phyloP scores from a whole-genome alignment of 2,329 filamentous ascomycete genomes.

The Onygenales sp. region DNA sequence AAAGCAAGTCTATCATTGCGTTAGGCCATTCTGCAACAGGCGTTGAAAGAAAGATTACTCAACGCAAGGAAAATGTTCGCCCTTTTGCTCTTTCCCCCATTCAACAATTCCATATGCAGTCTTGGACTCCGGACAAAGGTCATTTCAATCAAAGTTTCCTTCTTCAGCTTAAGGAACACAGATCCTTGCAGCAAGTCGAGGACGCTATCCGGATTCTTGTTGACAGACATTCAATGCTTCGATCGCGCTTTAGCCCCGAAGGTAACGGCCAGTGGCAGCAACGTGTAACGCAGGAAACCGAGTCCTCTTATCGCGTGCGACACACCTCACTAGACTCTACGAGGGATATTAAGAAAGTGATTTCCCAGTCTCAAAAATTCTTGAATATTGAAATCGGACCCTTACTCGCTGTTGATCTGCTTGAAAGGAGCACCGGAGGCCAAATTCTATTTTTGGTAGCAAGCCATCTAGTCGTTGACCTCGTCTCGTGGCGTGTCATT shows the following conservation, averaged over 20 bases:
- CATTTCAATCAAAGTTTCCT: constrained; percentile 20
- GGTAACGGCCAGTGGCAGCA: constrained; percentile 17
- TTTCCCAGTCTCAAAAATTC: constrained; percentile 22
- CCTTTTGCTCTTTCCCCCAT: constrained; percentile 17
- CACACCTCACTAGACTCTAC: constrained; percentile 13
- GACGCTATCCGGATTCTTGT: constrained; percentile 11
- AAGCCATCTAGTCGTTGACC: constrained; percentile 23
- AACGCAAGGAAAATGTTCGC: constrained; percentile 10
- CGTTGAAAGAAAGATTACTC: constrained; percentile 23
- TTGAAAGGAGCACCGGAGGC: constrained; percentile 18
- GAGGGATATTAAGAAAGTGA: constrained; percentile 15
- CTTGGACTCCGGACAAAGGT: constrained; percentile 4
- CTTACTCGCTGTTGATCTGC: constrained; percentile 21
- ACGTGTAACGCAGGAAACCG: constrained; percentile 21
- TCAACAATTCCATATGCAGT: constrained; percentile 13
- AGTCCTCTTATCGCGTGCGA: constrained; percentile 21
- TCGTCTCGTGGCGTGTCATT: constrained; percentile 13
- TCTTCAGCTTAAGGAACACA: constrained; percentile 7
- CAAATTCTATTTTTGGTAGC: constrained; percentile 22
- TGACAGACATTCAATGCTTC: constrained; percentile 17
- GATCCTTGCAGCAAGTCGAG: constrained; percentile 4
- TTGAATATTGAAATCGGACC: constrained; percentile 16
- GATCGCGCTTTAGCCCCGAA: constrained; percentile 15
- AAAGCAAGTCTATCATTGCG: constrained; percentile 36
- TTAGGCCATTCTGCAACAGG: constrained; percentile 22